Percentiles rank a stretch among this genome's conserved stretches.
phyloP scores from a whole-genome alignment of 257 asterid species.

The Nicotiana paniculata region DNA sequence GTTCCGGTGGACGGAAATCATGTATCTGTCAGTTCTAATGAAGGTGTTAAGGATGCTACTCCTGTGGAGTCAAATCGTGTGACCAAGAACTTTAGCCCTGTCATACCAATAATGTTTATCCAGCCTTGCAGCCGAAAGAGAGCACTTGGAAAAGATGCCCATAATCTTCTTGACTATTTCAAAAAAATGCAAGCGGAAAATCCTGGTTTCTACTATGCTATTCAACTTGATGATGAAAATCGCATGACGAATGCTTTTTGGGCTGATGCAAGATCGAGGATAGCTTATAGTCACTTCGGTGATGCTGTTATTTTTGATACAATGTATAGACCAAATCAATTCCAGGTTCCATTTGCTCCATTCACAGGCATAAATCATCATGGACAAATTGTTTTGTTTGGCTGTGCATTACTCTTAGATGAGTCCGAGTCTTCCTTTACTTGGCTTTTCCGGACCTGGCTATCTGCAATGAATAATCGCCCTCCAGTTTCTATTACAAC shows the following conservation, averaged over 20 bases:
- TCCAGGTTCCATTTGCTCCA: slow-evolving; percentile 78
- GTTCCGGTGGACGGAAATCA: slow-evolving; percentile 42
- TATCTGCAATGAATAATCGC: slow-evolving; percentile 58
- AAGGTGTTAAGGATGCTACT: slow-evolving; percentile 23
- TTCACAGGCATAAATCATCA: slow-evolving; percentile 79
- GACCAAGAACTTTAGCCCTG: slow-evolving; percentile 29
- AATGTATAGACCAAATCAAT: slow-evolving; percentile 75
- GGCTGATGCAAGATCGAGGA: slow-evolving; percentile 85
- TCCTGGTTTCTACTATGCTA: slow-evolving; percentile 73
- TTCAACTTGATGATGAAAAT: slow-evolving; percentile 69
- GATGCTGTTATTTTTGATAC: slow-evolving; percentile 74
- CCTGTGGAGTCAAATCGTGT: slow-evolving; percentile 39
- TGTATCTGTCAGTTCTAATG: slow-evolving; percentile 37
- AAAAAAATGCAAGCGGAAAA: slow-evolving; percentile 72
- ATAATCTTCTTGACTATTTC: slow-evolving; percentile 66
- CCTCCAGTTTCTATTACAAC: slow-evolving; percentile 70
- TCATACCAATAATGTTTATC: slow-evolving; percentile 40
- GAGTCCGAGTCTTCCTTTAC: slow-evolving; percentile 72
- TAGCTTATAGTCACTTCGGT: slow-evolving; percentile 60
- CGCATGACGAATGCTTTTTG: slow-evolving; percentile 70
- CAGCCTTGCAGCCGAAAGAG: slow-evolving; percentile 54
- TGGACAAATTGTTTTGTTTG: slow-evolving; percentile 67
- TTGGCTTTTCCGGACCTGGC: slow-evolving; percentile 72
- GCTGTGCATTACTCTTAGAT: slow-evolving; percentile 73
- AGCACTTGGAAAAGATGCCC: slow-evolving; percentile 69